A percentile compares a stretch with the other conserved stretches of the same genome.
These are phyloP conservation scores for Solanum hybrid DNA, from an alignment of 305 asterid genomes.

Conservation along the genomic window DNA sequence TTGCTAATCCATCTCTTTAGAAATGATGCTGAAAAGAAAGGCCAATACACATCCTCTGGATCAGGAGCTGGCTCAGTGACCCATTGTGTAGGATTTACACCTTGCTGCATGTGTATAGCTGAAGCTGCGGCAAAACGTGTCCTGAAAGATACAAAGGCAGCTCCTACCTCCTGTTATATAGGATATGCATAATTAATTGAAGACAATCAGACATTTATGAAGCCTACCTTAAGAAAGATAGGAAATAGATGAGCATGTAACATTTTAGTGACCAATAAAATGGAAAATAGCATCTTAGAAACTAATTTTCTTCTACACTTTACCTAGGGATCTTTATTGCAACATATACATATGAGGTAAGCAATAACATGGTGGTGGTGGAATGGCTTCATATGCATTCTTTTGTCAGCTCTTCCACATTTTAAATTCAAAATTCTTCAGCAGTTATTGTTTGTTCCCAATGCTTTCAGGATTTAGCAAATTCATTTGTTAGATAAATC, in stretches of 20 bases:
- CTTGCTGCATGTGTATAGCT: slow-evolving; percentile 65
- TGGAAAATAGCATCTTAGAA: not conserved
- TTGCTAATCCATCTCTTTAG: slow-evolving; percentile 64
- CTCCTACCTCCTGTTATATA: slow-evolving; percentile 62
- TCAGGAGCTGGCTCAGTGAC: slow-evolving; percentile 81
- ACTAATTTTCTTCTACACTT: not conserved
- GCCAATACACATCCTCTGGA: slow-evolving; percentile 92
- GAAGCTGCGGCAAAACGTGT: slow-evolving; percentile 69
- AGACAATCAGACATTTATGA: not conserved
- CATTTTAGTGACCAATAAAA: not conserved
- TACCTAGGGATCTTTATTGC: not conserved
- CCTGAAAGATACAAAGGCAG: slow-evolving; percentile 94
- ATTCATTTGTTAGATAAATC: not conserved
- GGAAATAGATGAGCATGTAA: not conserved
- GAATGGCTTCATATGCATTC: not conserved
- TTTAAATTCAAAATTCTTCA: not conserved
- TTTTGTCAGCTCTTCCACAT: not conserved
- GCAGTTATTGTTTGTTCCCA: not conserved
- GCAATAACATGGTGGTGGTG: not conserved
- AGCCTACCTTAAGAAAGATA: not conserved
- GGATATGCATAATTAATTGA: not conserved
- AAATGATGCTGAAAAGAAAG: slow-evolving; percentile 89
- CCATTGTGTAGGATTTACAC: slow-evolving; percentile 86
- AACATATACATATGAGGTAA: not conserved
- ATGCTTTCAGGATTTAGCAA: not conserved